Conservation (phyloP, 129 eudicot genomes). For the Rutidosis leptorrhynchoides region DNA sequence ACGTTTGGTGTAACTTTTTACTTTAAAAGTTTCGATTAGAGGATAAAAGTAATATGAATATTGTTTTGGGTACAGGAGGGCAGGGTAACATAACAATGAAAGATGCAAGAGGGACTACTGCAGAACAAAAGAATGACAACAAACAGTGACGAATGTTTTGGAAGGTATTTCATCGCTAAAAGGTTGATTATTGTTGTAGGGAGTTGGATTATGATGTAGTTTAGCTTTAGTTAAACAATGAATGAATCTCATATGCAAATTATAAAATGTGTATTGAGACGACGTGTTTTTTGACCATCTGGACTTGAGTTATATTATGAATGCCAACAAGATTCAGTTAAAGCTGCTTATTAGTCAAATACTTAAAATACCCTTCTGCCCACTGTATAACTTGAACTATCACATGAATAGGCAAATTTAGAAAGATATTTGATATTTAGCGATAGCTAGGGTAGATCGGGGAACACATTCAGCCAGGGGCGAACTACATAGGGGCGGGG, state of each 20-base stretch:
- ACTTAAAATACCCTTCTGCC: conserved; percentile 17
- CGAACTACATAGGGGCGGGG: too few species aligned
- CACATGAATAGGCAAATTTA: background rate
- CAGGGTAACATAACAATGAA: conserved; percentile 19
- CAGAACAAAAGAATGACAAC: conserved; percentile 32
- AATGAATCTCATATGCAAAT: conserved; percentile 9
- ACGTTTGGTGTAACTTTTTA: background rate
- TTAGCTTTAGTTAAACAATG: conserved; percentile 21
- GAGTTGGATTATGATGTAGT: conserved; percentile 33
- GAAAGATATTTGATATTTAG: conserved; percentile 24
- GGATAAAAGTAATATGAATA: background rate
- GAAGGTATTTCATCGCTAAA: conserved; percentile 24
- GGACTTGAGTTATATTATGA: conserved; percentile 13
- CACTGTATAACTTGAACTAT: conserved; percentile 4
- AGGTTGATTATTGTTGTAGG: conserved; percentile 30
- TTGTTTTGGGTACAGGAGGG: conserved; percentile 29
- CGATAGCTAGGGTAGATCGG: conserved; percentile 69
- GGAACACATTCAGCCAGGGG: too few species aligned
- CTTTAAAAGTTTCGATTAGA: background rate
- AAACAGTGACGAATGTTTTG: conserved; percentile 25
- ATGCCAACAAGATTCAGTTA: conserved; percentile 7
- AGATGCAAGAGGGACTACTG: conserved; percentile 23
- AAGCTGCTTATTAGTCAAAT: conserved; percentile 25
- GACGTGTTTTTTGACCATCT: conserved; percentile 23
- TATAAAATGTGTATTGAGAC: conserved; percentile 11